These are phyloP conservation scores for Ceratocystis albifundus DNA, from an alignment of 2,329 filamentous ascomycete genomes.

Conservation along the genomic window DNA sequence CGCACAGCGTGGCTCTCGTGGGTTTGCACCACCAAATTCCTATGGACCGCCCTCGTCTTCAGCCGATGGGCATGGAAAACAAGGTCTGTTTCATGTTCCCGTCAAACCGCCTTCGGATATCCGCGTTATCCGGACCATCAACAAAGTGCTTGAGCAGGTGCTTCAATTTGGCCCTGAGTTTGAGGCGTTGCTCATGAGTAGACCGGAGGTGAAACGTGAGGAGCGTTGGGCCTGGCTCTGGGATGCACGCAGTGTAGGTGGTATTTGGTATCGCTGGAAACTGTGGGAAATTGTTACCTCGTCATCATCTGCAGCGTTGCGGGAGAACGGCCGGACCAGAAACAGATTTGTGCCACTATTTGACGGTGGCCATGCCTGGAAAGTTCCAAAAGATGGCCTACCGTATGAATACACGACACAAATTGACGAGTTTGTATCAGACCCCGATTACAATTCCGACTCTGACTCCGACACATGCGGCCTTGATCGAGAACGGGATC, in stretches of 20 bases:
- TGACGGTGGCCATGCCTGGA: conserved; percentile 67
- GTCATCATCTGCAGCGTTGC: conserved; percentile 26
- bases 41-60: conserved; percentile 30
- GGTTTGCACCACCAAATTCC: conserved; percentile 66
- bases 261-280: conserved; percentile 86
- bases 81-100: conserved; percentile 51
- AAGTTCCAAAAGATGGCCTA: conserved; percentile 55
- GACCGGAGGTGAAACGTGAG: conserved; percentile 69
- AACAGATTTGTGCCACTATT: conserved; percentile 54
- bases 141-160: conserved; percentile 73
- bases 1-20: conserved; percentile 31
- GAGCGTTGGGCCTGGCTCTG: conserved; percentile 93
- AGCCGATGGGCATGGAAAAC: conserved; percentile 31
- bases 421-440: conserved; percentile 68
- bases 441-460: conserved; percentile 68
- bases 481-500: conserved; percentile 43
- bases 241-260: conserved; percentile 67
- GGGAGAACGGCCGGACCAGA: neutral
- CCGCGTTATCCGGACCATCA: conserved; percentile 68
- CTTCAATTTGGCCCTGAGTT: conserved; percentile 74
- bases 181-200: conserved; percentile 82
- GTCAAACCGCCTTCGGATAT: conserved; percentile 68
- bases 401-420: conserved; percentile 68
- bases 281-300: conserved; percentile 71
- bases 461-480: conserved; percentile 63